Evolutionary conservation across 2,329 filamentous ascomycete species (phyloP), one percentile per base, ranked within the genome.

Genomic region (Trichoderma sp.): DNA sequence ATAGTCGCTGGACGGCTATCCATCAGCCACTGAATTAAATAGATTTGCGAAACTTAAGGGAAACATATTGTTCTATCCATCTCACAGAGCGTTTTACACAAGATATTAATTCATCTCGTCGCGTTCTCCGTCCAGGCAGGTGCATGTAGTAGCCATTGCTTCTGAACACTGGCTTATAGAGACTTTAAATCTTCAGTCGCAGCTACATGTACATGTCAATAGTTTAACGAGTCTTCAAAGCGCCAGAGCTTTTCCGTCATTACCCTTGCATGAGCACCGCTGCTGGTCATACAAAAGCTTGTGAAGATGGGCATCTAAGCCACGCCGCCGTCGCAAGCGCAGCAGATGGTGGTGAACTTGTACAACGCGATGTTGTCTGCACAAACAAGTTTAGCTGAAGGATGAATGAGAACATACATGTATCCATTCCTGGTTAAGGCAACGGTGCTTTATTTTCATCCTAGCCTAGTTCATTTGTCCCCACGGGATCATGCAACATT

Each of bases 281-380:
- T 59, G 63, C 58, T 67, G 63, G 64, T 40, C 21, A 33, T 52
- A 27, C 64, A 67, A n/a, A 27, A 52, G n/a, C 33, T 58, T 14
- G 13, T 49, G 35, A 27, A 49, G 8, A 58, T 10, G 63, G 53
- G 37, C 37, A 16, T 49, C 63, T 66, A 58, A 66, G 63, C 63
- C 63, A 66, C 63, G 24, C 56, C 14, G 47, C 14, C 64, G 40
- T 6, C 31, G 63, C 55, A 31, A 49, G 55, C 31, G 55, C 55
- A 29, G 19, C 16, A 33, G 21, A 21, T 47, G 29, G 7, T 43
- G 29, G 11, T 43, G 21, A 67, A 47, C 21, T 43, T 67, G 52
- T 52, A 55, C 58, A 43, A 43, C 8, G 27, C 40, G 27, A 21
- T 37, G 21, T 10, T 24, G 29, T 11, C 58, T 37, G 10, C 11